Evolutionary conservation across 768 basidiomycete species (phyloP).

Genomic region (Termitomyces sp.): DNA sequence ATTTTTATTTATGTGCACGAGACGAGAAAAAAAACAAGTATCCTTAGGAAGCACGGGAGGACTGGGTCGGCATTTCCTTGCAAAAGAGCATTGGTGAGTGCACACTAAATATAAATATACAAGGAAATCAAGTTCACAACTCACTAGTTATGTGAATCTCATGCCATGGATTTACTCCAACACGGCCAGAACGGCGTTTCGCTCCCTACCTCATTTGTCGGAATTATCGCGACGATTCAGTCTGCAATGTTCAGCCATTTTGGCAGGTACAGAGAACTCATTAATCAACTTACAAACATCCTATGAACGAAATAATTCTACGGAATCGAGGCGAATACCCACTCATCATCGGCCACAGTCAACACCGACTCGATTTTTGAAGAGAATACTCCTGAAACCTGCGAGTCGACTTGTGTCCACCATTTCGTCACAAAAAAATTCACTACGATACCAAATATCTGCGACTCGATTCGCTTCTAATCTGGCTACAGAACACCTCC

Average conservation of each 20-base stretch:
- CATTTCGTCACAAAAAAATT: not conserved
- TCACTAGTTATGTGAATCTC: slow-evolving; percentile 51
- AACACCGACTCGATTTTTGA: not conserved
- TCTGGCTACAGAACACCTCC: not conserved
- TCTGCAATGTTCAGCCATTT: not conserved
- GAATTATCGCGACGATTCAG: not conserved
- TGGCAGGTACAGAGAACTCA: not conserved
- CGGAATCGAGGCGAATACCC: not conserved
- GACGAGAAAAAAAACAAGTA: not conserved
- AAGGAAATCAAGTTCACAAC: not conserved
- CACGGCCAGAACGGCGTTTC: slow-evolving; percentile 39
- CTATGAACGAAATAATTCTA: not conserved
- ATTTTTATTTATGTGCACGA: not conserved
- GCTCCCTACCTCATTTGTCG: slow-evolving; percentile 3
- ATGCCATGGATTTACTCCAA: slow-evolving; percentile 67
- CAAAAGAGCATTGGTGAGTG: slow-evolving; percentile 11
- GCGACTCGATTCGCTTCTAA: not conserved
- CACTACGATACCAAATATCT: not conserved
- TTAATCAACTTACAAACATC: not conserved
- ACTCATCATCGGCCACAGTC: not conserved
- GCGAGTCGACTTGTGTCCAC: too few species aligned
- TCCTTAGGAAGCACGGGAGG: not conserved
- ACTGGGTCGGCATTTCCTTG: not conserved
- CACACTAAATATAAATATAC: not conserved
- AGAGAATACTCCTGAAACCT: not conserved